Percentiles rank a stretch among this genome's conserved stretches.
phyloP scores from a whole-genome alignment of 1,284 basidiomycete species.

The Ustilago vetiveriae region DNA sequence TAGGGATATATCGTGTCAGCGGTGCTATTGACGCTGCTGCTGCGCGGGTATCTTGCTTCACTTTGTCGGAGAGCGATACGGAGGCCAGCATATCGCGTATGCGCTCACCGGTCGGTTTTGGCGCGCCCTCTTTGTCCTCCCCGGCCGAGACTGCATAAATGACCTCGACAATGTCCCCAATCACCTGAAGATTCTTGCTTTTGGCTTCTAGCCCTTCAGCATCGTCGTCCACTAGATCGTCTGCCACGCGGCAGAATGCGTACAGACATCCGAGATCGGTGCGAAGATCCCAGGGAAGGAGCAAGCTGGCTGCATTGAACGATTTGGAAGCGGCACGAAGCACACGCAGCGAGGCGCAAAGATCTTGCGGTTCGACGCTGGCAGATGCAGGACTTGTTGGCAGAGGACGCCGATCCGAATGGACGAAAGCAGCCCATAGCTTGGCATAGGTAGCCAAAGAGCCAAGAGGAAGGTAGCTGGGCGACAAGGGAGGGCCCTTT shows the following conservation, averaged over 20 bases:
- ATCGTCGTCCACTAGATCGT: conserved; percentile 56
- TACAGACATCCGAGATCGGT: conserved; percentile 58
- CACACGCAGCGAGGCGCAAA: conserved; percentile 27
- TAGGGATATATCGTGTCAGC: conserved; percentile 47
- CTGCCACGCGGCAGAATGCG: conserved; percentile 57
- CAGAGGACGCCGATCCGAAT: conserved; percentile 10
- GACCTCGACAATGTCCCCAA: conserved; percentile 32
- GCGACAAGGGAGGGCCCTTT: conserved; percentile 34
- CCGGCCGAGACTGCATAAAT: conserved; percentile 19
- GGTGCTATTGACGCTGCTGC: conserved; percentile 51
- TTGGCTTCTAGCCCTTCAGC: conserved; percentile 28
- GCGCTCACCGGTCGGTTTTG: conserved; percentile 15
- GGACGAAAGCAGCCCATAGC: conserved; percentile 52
- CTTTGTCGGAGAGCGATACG: conserved; percentile 7
- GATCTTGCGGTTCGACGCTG: conserved; percentile 30
- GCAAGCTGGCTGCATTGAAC: conserved; percentile 52
- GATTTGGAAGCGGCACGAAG: conserved; percentile 51
- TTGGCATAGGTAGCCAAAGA: conserved; percentile 21
- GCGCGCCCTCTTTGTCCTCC: neutral
- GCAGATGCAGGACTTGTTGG: conserved; percentile 7
- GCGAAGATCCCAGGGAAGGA: conserved; percentile 61
- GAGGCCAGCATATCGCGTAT: conserved; percentile 19
- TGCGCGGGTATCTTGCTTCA: conserved; percentile 32
- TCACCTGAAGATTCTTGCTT: conserved; percentile 20
- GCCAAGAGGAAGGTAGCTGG: conserved; percentile 48